These are phyloP conservation scores for Podospora fimiseda DNA, from an alignment of 495 filamentous ascomycete species.

Conservation along the genomic window DNA sequence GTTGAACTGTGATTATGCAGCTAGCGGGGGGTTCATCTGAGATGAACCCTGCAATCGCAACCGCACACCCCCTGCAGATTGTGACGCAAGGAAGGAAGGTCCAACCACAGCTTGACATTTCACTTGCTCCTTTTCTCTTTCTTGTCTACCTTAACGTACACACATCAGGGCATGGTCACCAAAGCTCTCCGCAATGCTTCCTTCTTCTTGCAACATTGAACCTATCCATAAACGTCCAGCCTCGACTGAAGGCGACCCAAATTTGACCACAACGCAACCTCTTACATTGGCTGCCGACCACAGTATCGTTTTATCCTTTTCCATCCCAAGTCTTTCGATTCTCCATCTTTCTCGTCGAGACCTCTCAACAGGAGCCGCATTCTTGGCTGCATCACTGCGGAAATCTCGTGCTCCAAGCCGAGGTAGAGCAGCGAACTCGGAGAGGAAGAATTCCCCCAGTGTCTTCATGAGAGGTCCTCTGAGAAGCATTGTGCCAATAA, in stretches of 20 bases:
- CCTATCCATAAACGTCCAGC: slow-evolving; percentile 46
- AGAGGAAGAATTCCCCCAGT: slow-evolving; percentile 63
- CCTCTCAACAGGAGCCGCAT: slow-evolving; percentile 18
- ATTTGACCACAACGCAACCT: slow-evolving; percentile 85
- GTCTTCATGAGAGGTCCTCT: slow-evolving; percentile 62
- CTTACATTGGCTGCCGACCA: slow-evolving; percentile 84
- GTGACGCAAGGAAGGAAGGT: neutral
- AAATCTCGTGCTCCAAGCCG: slow-evolving; percentile 81
- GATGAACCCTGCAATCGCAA: too few species aligned
- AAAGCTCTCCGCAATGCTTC: slow-evolving; percentile 41
- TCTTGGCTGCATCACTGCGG: slow-evolving; percentile 45
- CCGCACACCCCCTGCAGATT: neutral
- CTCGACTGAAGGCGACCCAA: slow-evolving; percentile 51
- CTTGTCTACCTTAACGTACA: slow-evolving; percentile 26
- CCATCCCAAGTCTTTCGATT: slow-evolving; percentile 39
- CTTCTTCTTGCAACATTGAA: slow-evolving; percentile 45
- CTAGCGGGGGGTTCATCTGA: slow-evolving; percentile 12
- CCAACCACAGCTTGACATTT: too few species aligned
- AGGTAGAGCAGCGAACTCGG: slow-evolving; percentile 68
- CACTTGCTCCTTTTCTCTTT: neutral
- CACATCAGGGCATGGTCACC: slow-evolving; percentile 49
- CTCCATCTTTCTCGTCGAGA: slow-evolving; percentile 40
- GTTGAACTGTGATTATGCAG: slow-evolving; percentile 11
- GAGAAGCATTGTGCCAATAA: slow-evolving; percentile 80
- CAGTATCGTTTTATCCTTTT: slow-evolving; percentile 54